A percentile compares a stretch with the other conserved stretches of the same genome.
phyloP scores from a whole-genome alignment of 306 rosid species.

The Cucurbita maxima region DNA sequence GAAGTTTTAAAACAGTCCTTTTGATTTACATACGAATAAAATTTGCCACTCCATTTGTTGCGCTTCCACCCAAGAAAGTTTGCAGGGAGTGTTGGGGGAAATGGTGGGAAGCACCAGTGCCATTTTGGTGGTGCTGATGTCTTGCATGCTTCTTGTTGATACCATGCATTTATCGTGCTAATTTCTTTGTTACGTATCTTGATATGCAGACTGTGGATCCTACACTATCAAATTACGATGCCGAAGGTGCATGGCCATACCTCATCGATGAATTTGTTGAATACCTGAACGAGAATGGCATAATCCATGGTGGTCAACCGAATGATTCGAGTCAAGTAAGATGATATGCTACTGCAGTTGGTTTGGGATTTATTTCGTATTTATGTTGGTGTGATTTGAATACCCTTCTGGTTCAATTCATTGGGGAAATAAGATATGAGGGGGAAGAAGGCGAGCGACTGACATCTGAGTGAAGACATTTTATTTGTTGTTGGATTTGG shows the following conservation, averaged over 20 bases:
- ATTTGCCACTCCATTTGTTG: neutral
- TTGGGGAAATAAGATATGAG: constrained; percentile 12
- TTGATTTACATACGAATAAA: no score
- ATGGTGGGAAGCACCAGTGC: neutral
- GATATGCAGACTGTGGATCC: constrained; percentile 51
- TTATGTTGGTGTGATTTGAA: constrained; percentile 2
- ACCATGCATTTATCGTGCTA: neutral
- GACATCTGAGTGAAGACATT: constrained; percentile 1
- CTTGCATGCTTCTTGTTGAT: neutral
- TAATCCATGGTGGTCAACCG: constrained; percentile 29
- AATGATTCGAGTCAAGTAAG: constrained; percentile 25
- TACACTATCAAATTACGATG: constrained; percentile 63
- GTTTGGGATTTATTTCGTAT: neutral
- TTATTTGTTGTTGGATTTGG: constrained; percentile 5
- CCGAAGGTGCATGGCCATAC: constrained; percentile 98
- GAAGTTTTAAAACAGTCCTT: neutral
- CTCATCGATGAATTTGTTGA: constrained; percentile 94
- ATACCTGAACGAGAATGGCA: constrained; percentile 65
- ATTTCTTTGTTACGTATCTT: neutral
- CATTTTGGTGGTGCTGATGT: neutral
- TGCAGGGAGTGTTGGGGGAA: neutral
- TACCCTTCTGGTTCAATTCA: constrained; percentile 8
- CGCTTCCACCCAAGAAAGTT: neutral
- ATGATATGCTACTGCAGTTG: constrained; percentile 16
- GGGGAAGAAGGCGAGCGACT: neutral